Base-by-base conservation (phyloP, 2,329 filamentous ascomycete species). In the Curvularia spicifera region DNA sequence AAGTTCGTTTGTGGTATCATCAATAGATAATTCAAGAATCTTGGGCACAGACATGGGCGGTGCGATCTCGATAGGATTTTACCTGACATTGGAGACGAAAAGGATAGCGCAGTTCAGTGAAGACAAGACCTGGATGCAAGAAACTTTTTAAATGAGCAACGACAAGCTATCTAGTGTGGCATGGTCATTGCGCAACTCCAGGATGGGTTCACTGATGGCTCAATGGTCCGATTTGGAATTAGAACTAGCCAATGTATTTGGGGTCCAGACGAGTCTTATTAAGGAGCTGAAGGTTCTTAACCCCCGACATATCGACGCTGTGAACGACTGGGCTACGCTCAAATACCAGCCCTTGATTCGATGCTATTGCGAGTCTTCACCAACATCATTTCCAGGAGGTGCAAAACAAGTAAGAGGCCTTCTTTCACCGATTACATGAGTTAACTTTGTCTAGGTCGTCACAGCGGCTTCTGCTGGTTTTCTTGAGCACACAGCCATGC, bases 391-490 rank as follows among this genome's bases (percentile, higher is more conserved):
- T 15, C 6, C 43, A 29, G 44, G 44, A 33, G 26, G 10, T 8
- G 7, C 26, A n/a, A 29, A 28, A 45, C 43, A 45, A 20, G 44
- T 46, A 33, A 46, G 15, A 10, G 18, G n/a, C 44, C 9, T 9
- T 2, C 5, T 12, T 9, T 2, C 15, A 33, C 8, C 20, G 3
- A 13, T 31, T 20, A 12, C 44, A 20, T 33, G 26, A 12, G 4
- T 10, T 46, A 13, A 46, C 8, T 5, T 3, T 46, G n/a, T 31
- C 20, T 8, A 46, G 44, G 28, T 46, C 10, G 44, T 46, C 4
- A 46, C 28, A 20, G 28, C 44, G 4, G n/a, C 26, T 46, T 46
- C 44, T 46, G 44, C 44, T 46, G 28, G 44, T 46, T 46, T 46
- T 12, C 44, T 46, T 33, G 26, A 29, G 15, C 26, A 31, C 15